Conservation (phyloP, 2,329 filamentous ascomycete species). For the Colletotrichum brevisporum region DNA sequence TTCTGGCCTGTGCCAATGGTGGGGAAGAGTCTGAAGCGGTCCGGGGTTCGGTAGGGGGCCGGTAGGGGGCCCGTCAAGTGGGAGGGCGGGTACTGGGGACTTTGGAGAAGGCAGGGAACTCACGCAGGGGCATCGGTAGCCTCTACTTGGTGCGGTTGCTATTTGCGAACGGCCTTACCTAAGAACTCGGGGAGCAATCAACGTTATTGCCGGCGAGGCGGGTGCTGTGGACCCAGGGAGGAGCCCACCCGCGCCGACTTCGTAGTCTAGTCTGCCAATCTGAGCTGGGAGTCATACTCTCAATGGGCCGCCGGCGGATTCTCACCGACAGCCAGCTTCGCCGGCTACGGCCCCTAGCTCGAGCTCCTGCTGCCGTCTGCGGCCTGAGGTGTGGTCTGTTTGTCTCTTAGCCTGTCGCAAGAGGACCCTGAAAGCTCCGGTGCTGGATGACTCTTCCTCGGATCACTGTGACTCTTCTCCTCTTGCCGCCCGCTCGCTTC, state of each 20-base stretch:
- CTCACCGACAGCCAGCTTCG: slow-evolving; percentile 33
- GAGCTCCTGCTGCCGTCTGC: slow-evolving; percentile 8
- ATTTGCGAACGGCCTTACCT: slow-evolving; percentile 40
- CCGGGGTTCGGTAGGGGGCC: slow-evolving; percentile 36
- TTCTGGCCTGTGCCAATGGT: slow-evolving; percentile 38
- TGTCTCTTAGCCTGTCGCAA: slow-evolving; percentile 11
- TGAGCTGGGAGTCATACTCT: slow-evolving; percentile 28
- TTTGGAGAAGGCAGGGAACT: slow-evolving; percentile 33
- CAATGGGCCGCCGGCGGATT: slow-evolving; percentile 29
- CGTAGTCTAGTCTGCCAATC: slow-evolving; percentile 16
- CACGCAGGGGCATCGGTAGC: slow-evolving; percentile 23
- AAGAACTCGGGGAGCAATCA: slow-evolving; percentile 39
- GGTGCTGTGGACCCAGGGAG: slow-evolving; percentile 23
- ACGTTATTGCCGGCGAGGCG: slow-evolving; percentile 39
- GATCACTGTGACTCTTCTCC: slow-evolving; percentile 27
- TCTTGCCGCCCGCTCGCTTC: neutral
- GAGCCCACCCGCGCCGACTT: slow-evolving; percentile 27
- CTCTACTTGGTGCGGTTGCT: slow-evolving; percentile 34
- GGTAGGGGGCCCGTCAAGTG: slow-evolving; percentile 26
- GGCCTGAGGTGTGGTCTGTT: slow-evolving; percentile 3
- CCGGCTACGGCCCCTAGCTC: slow-evolving; percentile 37
- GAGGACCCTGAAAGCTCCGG: neutral
- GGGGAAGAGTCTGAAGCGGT: slow-evolving; percentile 37
- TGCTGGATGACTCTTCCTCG: slow-evolving; percentile 16
- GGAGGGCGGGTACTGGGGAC: slow-evolving; percentile 41